A percentile compares a stretch with the other conserved stretches of the same genome.
phyloP scores from a whole-genome alignment of 106 monocot species.

The Apostasia ramifera region DNA sequence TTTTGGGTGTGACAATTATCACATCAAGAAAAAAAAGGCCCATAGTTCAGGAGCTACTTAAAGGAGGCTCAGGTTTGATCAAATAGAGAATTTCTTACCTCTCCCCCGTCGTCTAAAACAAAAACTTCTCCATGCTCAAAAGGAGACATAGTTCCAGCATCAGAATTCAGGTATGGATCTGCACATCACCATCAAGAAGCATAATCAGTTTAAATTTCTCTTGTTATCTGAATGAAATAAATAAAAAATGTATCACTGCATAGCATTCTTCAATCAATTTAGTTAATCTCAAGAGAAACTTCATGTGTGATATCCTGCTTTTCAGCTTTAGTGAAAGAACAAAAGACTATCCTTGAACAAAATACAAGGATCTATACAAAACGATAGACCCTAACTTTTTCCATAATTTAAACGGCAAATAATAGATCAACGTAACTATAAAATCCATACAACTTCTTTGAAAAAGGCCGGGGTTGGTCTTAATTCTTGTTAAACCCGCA shows the following conservation, averaged over 20 bases:
- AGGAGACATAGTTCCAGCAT: slow-evolving; percentile 12
- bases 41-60: not conserved
- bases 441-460: too few relatives aligned
- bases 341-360: too few relatives aligned
- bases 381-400: too few relatives aligned
- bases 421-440: too few relatives aligned
- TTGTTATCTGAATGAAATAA: not conserved
- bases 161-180: slow-evolving; percentile 13
- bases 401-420: too few relatives aligned
- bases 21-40: not conserved
- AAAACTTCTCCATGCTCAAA: slow-evolving; percentile 15
- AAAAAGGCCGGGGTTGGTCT: not conserved
- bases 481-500: not conserved
- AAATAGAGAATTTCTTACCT: slow-evolving; percentile 5
- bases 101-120: slow-evolving; percentile 15
- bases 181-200: not conserved
- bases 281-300: not conserved
- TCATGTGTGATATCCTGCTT: too few relatives aligned
- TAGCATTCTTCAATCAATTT: not conserved
- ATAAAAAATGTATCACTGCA: not conserved
- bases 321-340: too few relatives aligned
- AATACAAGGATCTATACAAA: too few relatives aligned
- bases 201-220: not conserved
- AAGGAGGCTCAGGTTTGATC: not conserved
- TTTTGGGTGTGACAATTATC: too few relatives aligned